Base-by-base conservation (phyloP, 306 rosid species). In the Lathyrus tuberosus region DNA sequence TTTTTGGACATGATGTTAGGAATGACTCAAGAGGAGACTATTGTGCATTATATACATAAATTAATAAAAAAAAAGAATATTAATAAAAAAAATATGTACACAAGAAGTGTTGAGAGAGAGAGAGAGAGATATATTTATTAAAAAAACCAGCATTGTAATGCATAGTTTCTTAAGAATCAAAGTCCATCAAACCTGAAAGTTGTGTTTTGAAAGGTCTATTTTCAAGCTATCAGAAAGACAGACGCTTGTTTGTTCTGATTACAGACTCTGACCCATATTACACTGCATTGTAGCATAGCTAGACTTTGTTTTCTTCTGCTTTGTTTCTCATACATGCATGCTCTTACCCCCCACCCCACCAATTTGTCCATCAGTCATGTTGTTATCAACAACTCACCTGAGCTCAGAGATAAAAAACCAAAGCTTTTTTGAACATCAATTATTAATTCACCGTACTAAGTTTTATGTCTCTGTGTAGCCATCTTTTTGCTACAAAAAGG, bases 171-270 rank as follows among this genome's bases (percentile, higher is more conserved):
- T n/a, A n/a, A n/a, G n/a, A n/a, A n/a, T n/a, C n/a, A n/a, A n/a
- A n/a, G n/a, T n/a, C n/a, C n/a, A 35, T 44, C 24, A 15, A 46
- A 62, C 9, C 41, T 37, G 62, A 42, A 42, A n/a, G 37, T n/a
- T 49, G 24, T 60, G 57, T 71, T 71, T 71, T 82, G 92, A 87
- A 74, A 74, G 79, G 91, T 84, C 85, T 78, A 87, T 78, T 82
- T 82, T 71, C 10, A 77, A 62, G n/a, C 77, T 79, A 75, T 62
- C 81, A 82, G 44, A 49, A 42, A 40, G 49, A 26, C 30, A 59
- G 64, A 72, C 53, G 53, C 73, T 71, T 84, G 85, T 82, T 82
- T 80, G 71, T 75, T 77, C 40, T 69, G 73, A 17, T 15, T 60
- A 60, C 33, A 47, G 69, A 26, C 62, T 79, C 73, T 76, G 84